Evolutionary conservation across 108 stramenopile species (phyloP), one percentile per base, ranked within the genome.

Genomic region (Parietichytrium sp.): DNA sequence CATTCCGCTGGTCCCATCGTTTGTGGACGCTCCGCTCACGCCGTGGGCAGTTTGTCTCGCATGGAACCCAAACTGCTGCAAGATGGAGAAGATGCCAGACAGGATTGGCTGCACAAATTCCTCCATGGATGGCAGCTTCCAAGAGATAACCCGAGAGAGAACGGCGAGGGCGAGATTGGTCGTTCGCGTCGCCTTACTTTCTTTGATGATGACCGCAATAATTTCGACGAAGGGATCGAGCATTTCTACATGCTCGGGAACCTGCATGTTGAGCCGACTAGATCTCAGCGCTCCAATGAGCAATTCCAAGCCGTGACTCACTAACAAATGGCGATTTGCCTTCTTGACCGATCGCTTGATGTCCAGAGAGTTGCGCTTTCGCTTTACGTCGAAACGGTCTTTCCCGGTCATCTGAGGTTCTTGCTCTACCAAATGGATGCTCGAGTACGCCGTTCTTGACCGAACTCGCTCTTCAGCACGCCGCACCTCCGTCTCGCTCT

Each of bases 41-140:
- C 61, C 61, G 23, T 72, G 18, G 61, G 61, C 61, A 15, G 33
- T 72, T n/a, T n/a, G n/a, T n/a, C n/a, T n/a, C 38, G 20, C 45
- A 18, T 16, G n/a, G 61, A 72, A 72, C 38, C 61, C 61, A 27
- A 72, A 45, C 23, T 42, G 61, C 42, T 72, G 61, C 61, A 72
- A 72, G 61, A 72, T 33, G 0, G 7, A 10, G 38, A 72, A n/a
- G 10, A 72, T 2, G 33, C 45, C n/a, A 8, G 23, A 23, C 15
- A 42, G 36, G 61, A 72, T 72, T 7, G 23, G 38, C 15, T 20
- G 38, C 10, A 72, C 45, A 16, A 45, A n/a, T 16, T 16, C 61
- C 15, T 42, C 38, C 61, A 72, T 72, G 42, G 38, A n/a, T 25
- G 61, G 61, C 61, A 72, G 42, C 61, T 72, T 42, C 61, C 61